Conservation (phyloP, 2,329 filamentous ascomycete species). For the Cladosporium sp. region DNA sequence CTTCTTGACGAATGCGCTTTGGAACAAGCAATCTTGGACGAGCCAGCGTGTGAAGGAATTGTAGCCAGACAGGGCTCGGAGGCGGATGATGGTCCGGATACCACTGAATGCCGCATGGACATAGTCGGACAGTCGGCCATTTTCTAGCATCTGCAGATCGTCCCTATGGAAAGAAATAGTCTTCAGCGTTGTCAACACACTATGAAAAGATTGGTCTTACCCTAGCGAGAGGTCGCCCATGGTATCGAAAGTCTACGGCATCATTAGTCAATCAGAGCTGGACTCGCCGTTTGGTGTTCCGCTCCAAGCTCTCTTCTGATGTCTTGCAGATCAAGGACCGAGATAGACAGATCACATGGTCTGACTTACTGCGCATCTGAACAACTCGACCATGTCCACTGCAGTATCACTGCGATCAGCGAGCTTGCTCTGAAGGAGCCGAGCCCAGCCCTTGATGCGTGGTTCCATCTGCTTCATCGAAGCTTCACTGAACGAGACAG, state of each 20-base stretch:
- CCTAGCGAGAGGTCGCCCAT: slow-evolving; percentile 29
- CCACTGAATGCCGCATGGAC: slow-evolving; percentile 16
- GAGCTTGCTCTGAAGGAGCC: slow-evolving; percentile 21
- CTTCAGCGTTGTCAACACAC: neutral
- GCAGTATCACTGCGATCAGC: slow-evolving; percentile 14
- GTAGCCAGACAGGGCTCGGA: neutral
- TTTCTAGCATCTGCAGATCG: slow-evolving; percentile 27
- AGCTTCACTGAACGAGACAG: slow-evolving; percentile 27
- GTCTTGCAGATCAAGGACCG: neutral
- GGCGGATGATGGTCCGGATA: slow-evolving; percentile 6
- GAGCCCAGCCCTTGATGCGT: slow-evolving; percentile 25
- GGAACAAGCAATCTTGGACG: neutral
- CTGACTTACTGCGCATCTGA: slow-evolving; percentile 23
- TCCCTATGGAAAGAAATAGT: slow-evolving; percentile 15
- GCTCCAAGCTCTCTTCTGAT: neutral
- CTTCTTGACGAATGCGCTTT: neutral
- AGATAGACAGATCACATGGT: neutral
- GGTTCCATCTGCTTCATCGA: slow-evolving; percentile 28
- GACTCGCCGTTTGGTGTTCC: neutral
- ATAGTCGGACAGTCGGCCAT: slow-evolving; percentile 26
- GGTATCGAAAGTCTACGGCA: slow-evolving; percentile 20
- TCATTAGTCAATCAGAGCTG: neutral
- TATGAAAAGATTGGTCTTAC: neutral
- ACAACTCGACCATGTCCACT: slow-evolving; percentile 28
- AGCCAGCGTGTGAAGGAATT: neutral